A percentile compares a stretch with the other conserved stretches of the same genome.
phyloP scores from a whole-genome alignment of 176 grass and related monocot species.

The Carex scoparia region DNA sequence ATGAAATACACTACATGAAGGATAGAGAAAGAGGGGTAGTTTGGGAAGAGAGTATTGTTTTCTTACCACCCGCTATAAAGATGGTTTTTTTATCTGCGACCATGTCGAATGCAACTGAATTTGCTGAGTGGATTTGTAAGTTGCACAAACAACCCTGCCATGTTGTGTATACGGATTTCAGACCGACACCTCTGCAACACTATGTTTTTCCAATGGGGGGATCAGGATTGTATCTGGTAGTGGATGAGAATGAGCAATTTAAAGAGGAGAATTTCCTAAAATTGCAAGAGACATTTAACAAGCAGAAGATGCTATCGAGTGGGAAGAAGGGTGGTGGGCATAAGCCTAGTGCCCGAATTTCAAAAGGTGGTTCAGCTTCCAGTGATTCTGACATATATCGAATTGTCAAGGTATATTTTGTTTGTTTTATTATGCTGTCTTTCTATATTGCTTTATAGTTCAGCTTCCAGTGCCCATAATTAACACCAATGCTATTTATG shows the following conservation, averaged over 20 bases:
- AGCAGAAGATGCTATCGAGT: conserved; percentile 47
- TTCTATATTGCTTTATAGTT: background rate
- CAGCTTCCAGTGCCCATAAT: background rate
- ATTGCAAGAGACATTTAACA: conserved; percentile 76
- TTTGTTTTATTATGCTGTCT: background rate
- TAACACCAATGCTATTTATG: background rate
- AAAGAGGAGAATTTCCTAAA: conserved; percentile 92
- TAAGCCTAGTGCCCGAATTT: conserved; percentile 17
- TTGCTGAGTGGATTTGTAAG: conserved; percentile 98
- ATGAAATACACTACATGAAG: conserved; percentile 99
- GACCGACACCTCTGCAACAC: conserved; percentile 91
- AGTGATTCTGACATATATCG: conserved; percentile 27
- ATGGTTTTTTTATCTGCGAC: conserved; percentile 98
- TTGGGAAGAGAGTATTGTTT: conserved; percentile 98
- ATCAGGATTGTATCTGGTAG: conserved; percentile 89
- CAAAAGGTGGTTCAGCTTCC: conserved; percentile 21
- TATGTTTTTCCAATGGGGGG: conserved; percentile 92
- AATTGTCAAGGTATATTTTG: conserved; percentile 21
- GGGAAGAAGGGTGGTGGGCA: conserved; percentile 14
- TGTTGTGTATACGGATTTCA: conserved; percentile 97
- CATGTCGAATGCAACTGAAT: conserved; percentile 96
- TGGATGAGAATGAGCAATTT: conserved; percentile 91
- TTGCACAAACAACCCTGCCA: conserved; percentile 95
- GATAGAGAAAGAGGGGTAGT: conserved; percentile 91
- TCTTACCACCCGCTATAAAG: conserved; percentile 91